Percentiles rank a stretch among this genome's conserved stretches.
Conservation (phyloP, 495 filamentous ascomycete species). For the Pyronema domesticum region DNA sequence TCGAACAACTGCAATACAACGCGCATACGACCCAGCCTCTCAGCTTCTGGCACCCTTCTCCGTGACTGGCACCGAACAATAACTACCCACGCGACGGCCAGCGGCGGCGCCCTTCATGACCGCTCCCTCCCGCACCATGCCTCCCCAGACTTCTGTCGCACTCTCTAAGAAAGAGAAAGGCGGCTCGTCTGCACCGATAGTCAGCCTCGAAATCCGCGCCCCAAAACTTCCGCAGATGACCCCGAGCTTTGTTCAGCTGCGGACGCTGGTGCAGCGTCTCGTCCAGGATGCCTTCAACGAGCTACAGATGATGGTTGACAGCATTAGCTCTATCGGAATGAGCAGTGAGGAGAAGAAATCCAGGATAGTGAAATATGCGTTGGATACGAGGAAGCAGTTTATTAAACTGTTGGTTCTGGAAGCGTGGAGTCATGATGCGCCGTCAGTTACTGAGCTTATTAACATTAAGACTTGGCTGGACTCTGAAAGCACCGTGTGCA, state of each 20-base stretch:
- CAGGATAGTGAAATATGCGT: slow-evolving; percentile 53
- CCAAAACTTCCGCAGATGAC: slow-evolving; percentile 70
- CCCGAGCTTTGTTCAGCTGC: slow-evolving; percentile 51
- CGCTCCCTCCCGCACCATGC: too few relatives aligned
- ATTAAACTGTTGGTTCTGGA: slow-evolving; percentile 79
- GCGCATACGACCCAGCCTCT: too few relatives aligned
- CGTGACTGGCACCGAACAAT: too few relatives aligned
- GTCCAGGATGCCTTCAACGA: slow-evolving; percentile 67
- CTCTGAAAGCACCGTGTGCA: slow-evolving; percentile 38
- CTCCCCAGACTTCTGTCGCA: too few relatives aligned
- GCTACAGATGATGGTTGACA: slow-evolving; percentile 46
- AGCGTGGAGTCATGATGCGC: slow-evolving; percentile 67
- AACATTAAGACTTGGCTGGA: slow-evolving; percentile 61
- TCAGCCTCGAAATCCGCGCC: slow-evolving; percentile 30
- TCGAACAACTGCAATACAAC: too few relatives aligned
- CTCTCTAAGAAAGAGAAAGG: too few relatives aligned
- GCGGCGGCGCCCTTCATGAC: too few relatives aligned
- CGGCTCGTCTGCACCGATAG: too few relatives aligned
- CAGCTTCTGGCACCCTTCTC: too few relatives aligned
- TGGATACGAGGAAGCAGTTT: slow-evolving; percentile 49
- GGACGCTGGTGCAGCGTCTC: slow-evolving; percentile 51
- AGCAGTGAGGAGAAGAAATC: slow-evolving; percentile 51
- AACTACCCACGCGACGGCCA: too few relatives aligned
- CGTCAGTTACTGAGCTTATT: slow-evolving; percentile 62
- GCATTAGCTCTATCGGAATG: slow-evolving; percentile 8